Percentiles rank a stretch among this genome's conserved stretches.
Evolutionary conservation across 2,329 filamentous ascomycete species (phyloP).

Genomic region (Beauveria sp.): DNA sequence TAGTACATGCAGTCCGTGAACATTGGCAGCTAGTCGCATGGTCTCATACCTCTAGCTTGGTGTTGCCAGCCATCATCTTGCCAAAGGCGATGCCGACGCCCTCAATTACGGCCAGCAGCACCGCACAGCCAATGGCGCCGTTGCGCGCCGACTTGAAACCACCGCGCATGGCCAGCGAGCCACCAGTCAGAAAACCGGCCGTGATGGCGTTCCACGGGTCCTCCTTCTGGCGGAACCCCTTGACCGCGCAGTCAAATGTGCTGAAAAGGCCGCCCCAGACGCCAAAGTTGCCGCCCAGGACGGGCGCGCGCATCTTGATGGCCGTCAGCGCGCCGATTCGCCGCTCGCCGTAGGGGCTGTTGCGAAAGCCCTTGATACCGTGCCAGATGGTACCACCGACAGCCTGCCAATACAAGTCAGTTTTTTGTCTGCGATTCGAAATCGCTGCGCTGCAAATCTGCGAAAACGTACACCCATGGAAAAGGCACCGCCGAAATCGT

Average conservation of each 20-base stretch:
- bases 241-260: conserved; percentile 94
- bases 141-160: conserved; percentile 89
- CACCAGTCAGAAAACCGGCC: conserved; percentile 93
- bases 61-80: conserved; percentile 86
- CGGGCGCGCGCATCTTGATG: conserved; percentile 93
- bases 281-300: conserved; percentile 95
- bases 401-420: conserved; percentile 38
- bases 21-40: too few species aligned
- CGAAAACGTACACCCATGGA: conserved; percentile 73
- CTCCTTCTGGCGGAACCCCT: conserved; percentile 91
- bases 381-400: conserved; percentile 87
- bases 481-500: conserved; percentile 96
- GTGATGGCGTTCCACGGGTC: conserved; percentile 98
- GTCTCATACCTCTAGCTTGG: conserved; percentile 61
- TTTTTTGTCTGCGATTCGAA: too few species aligned
- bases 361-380: conserved; percentile 90
- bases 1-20: neutral
- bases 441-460: neutral
- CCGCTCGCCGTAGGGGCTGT: conserved; percentile 85
- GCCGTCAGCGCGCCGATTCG: conserved; percentile 93
- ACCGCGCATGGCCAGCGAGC: conserved; percentile 83
- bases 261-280: conserved; percentile 96
- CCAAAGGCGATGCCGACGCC: conserved; percentile 94
- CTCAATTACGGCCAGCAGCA: conserved; percentile 91
- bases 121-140: conserved; percentile 91